phyloP scores from a whole-genome alignment of 768 basidiomycete species.

The Coprinellus aureogranulatus region DNA sequence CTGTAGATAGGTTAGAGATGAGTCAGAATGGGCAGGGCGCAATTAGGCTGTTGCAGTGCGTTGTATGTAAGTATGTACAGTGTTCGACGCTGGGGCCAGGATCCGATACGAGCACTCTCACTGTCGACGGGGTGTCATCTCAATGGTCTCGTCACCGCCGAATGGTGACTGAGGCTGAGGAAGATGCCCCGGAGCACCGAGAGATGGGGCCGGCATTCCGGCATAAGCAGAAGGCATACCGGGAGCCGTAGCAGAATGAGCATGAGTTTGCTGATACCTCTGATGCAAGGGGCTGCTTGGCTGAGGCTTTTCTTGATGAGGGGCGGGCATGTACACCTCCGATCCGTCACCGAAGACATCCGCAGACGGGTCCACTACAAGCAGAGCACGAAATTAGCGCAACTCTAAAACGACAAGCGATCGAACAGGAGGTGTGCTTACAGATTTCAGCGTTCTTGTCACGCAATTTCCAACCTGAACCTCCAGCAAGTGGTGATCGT shows the following conservation, averaged over 20 bases:
- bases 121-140: conserved; percentile 27
- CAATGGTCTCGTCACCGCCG: conserved; percentile 24
- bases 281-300: not conserved
- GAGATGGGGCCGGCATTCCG: conserved; percentile 10
- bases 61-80: no score
- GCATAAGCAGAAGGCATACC: not conserved
- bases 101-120: no score
- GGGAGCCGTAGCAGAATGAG: not conserved
- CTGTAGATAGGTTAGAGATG: no score
- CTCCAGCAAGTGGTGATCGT: conserved; percentile 33
- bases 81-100: no score
- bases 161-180: not conserved
- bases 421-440: not conserved
- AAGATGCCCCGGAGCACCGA: not conserved
- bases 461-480: conserved; percentile 51
- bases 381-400: not conserved
- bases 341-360: conserved; percentile 3
- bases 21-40: no score
- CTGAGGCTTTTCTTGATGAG: not conserved
- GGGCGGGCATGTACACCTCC: not conserved
- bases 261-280: conserved; percentile 1
- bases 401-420: not conserved
- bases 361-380: not conserved
- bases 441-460: conserved; percentile 37
- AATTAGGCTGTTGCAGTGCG: no score